Conservation (phyloP, 1,284 basidiomycete species). For the Pseudozyma sp. region DNA sequence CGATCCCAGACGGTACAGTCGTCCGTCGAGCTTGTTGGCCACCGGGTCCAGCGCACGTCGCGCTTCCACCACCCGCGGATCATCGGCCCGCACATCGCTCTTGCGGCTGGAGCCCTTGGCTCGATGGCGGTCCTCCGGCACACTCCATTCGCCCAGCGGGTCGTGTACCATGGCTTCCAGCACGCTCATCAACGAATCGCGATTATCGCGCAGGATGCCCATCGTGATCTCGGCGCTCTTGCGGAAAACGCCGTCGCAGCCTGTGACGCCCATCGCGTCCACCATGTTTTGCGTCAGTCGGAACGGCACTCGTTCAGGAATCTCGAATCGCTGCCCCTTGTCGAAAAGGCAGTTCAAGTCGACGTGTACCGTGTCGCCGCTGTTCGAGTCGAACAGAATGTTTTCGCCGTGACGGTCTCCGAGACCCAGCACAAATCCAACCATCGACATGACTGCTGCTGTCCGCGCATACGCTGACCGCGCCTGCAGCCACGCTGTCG, state of each 20-base stretch:
- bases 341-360: constrained; percentile 99
- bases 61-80: constrained; percentile 60
- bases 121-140: constrained; percentile 69
- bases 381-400: constrained; percentile 88
- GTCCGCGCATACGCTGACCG: constrained; percentile 88
- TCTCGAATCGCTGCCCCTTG: constrained; percentile 86
- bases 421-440: constrained; percentile 95
- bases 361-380: constrained; percentile 93
- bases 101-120: constrained; percentile 29
- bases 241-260: constrained; percentile 93
- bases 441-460: constrained; percentile 97
- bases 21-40: constrained; percentile 63
- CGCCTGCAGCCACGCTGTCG: constrained; percentile 90
- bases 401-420: constrained; percentile 98
- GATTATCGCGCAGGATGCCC: constrained; percentile 87
- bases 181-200: constrained; percentile 93
- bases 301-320: constrained; percentile 94
- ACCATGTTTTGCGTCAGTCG: constrained; percentile 93
- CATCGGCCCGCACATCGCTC: constrained; percentile 48
- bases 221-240: constrained; percentile 92
- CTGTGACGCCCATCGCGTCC: constrained; percentile 92
- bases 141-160: constrained; percentile 95
- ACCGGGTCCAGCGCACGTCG: constrained; percentile 63
- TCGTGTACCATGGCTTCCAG: constrained; percentile 98
- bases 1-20: constrained; percentile 50